Evolutionary conservation across 2,329 filamentous ascomycete genomes (phyloP).

Genomic region (Penicillium corylophilum): DNA sequence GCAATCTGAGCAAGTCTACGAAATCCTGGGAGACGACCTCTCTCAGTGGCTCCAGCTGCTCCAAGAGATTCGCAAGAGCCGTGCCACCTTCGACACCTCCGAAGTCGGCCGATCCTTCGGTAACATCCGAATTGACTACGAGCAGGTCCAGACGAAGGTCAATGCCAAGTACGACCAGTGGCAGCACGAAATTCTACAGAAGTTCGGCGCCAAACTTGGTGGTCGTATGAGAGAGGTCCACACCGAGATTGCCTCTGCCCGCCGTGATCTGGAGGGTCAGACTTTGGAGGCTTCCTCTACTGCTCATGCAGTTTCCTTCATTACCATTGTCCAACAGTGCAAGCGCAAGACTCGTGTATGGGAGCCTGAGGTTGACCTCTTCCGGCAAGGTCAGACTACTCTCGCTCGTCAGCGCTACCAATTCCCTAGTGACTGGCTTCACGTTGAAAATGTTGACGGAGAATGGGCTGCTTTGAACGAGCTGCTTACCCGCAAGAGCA

Average conservation of each 20-base stretch:
- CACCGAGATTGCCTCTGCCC: constrained; percentile 84
- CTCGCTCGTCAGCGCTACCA: constrained; percentile 89
- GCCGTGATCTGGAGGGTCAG: constrained; percentile 85
- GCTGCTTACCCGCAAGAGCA: constrained; percentile 84
- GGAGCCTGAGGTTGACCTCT: constrained; percentile 94
- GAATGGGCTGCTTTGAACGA: constrained; percentile 95
- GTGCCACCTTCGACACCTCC: constrained; percentile 94
- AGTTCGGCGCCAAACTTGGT: constrained; percentile 86
- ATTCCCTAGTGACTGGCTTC: constrained; percentile 89
- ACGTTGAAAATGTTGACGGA: constrained; percentile 92
- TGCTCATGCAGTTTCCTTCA: constrained; percentile 95
- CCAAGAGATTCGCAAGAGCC: constrained; percentile 94
- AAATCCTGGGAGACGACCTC: constrained; percentile 84
- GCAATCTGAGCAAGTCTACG: constrained; percentile 92
- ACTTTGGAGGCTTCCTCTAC: constrained; percentile 93
- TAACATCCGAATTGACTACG: constrained; percentile 93
- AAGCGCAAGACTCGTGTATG: constrained; percentile 90
- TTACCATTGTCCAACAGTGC: constrained; percentile 95
- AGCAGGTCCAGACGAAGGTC: constrained; percentile 97
- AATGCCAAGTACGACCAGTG: constrained; percentile 99
- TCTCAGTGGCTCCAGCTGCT: constrained; percentile 90
- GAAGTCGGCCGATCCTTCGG: constrained; percentile 92
- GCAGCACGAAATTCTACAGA: constrained; percentile 94
- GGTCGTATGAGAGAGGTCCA: constrained; percentile 90
- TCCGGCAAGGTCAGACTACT: constrained; percentile 92